Percentiles rank a stretch among this genome's conserved stretches.
Evolutionary conservation across 1,284 basidiomycete genomes (phyloP).

Genomic region (Melanopsichium pennsylvanicum): DNA sequence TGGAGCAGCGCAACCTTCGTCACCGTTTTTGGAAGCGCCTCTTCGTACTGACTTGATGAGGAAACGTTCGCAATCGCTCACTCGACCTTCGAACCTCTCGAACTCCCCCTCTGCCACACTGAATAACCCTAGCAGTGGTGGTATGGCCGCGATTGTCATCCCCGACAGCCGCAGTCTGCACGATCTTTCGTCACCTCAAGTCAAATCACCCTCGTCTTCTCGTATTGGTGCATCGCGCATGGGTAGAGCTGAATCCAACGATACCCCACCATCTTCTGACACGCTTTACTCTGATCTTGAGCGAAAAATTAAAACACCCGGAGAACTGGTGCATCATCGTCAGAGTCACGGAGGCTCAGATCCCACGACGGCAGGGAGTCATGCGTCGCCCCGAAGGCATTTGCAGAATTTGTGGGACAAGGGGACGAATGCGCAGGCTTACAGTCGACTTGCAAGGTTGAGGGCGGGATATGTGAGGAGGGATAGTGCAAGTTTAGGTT

Average conservation of each 20-base stretch:
- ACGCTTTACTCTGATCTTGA: too few species aligned
- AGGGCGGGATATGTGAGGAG: conserved; percentile 23
- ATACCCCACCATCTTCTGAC: neutral
- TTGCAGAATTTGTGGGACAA: conserved; percentile 33
- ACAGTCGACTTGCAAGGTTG: conserved; percentile 18
- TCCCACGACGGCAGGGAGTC: conserved; percentile 25
- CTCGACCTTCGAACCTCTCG: conserved; percentile 6
- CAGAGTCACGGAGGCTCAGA: conserved; percentile 49
- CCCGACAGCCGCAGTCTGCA: conserved; percentile 18
- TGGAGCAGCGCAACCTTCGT: conserved; percentile 21
- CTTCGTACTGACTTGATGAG: conserved; percentile 11
- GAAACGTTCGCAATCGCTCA: conserved; percentile 35
- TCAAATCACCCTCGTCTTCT: neutral
- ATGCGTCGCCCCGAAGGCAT: conserved; percentile 6
- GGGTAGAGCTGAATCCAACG: conserved; percentile 15
- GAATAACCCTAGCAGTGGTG: neutral
- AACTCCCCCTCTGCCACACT: neutral
- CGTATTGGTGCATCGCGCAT: conserved; percentile 1
- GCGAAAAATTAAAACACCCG: too few species aligned
- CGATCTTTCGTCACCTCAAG: conserved; percentile 2
- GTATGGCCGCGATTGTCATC: conserved; percentile 12
- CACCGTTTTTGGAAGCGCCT: conserved; percentile 4
- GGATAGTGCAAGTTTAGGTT: neutral
- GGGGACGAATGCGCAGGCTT: conserved; percentile 19
- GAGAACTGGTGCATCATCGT: conserved; percentile 29